Evolutionary conservation across 2,329 filamentous ascomycete species (phyloP), one percentile per base, ranked within the genome.

Genomic region (Fusarium xylarioides): DNA sequence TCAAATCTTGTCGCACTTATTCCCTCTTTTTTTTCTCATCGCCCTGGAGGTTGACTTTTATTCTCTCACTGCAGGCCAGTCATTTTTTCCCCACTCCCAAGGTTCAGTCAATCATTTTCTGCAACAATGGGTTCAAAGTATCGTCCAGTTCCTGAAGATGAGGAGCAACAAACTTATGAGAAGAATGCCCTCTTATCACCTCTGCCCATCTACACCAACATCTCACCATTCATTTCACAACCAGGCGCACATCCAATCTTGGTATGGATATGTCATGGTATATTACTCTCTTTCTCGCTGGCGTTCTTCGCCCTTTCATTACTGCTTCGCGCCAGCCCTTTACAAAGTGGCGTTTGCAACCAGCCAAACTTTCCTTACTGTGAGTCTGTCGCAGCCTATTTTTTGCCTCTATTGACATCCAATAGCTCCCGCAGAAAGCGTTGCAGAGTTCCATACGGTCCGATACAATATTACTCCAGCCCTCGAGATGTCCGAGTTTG

Each of bases 401-500:
- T 7, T 9, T 1, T 3, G 16, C 10, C 2, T 7, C 11, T 4
- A 5, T 19, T 74, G 10, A 76, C n/a, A 2, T 9, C 4, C 1
- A 1, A 16, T 1, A 88, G 86, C 86, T 42, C 85, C 86, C 11
- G 85, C 85, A 46, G 82, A 83, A 4, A 79, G 81, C 30, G 82
- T 84, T 1, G 84, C 88, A 11, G 80, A 84, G 68, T 89, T 89
- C 74, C 81, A 88, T 70, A 85, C 81, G 7, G 80, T 85, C 14
- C 84, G 86, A 49, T 89, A 86, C 74, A 86, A 88, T 58, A 75
- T 86, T 15, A 84, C 83, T 19, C 83, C 85, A 0, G 79, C 84
- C n/a, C 81, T 84, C 50, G 82, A 85, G 52, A 74, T 66, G 21
- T 85, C 86, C 0, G 83, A 83, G 6, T 91, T 87, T 73, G 85